A percentile compares a stretch with the other conserved stretches of the same genome.
phyloP scores from a whole-genome alignment of 73 alveolate genomes.

The Paramecium sexaurelia region DNA sequence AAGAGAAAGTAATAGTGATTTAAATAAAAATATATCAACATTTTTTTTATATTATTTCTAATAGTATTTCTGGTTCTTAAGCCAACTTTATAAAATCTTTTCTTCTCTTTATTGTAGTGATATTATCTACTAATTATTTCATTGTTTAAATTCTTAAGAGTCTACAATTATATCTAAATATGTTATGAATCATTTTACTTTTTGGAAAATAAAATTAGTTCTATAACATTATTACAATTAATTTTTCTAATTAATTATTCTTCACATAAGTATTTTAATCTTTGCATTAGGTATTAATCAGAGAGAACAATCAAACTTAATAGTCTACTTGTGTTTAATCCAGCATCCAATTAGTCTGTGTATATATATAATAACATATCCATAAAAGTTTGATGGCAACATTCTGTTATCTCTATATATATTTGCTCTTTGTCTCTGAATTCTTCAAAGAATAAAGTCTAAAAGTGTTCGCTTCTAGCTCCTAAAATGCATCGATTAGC shows the following conservation, averaged over 20 bases:
- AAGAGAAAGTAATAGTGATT: not conserved
- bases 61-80: constrained; percentile 43
- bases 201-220: constrained; percentile 50
- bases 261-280: constrained; percentile 64
- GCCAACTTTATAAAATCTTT: constrained; percentile 25
- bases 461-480: constrained; percentile 60
- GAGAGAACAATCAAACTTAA: constrained; percentile 9
- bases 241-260: constrained; percentile 47
- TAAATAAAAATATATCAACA: constrained; percentile 27
- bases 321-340: constrained; percentile 3
- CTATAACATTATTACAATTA: constrained; percentile 50
- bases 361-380: constrained; percentile 50
- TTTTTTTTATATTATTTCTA: constrained; percentile 32
- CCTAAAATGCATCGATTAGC: constrained; percentile 61
- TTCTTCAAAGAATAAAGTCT: constrained; percentile 54
- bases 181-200: not conserved
- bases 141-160: not conserved
- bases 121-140: constrained; percentile 43
- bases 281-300: constrained; percentile 48
- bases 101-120: not conserved
- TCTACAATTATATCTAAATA: constrained; percentile 21
- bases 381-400: constrained; percentile 34
- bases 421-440: constrained; percentile 30
- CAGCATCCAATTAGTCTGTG: constrained; percentile 46
- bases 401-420: constrained; percentile 24